phyloP scores from a whole-genome alignment of 1,139 yeast genomes.

The Casaregolazyma lundiana region DNA sequence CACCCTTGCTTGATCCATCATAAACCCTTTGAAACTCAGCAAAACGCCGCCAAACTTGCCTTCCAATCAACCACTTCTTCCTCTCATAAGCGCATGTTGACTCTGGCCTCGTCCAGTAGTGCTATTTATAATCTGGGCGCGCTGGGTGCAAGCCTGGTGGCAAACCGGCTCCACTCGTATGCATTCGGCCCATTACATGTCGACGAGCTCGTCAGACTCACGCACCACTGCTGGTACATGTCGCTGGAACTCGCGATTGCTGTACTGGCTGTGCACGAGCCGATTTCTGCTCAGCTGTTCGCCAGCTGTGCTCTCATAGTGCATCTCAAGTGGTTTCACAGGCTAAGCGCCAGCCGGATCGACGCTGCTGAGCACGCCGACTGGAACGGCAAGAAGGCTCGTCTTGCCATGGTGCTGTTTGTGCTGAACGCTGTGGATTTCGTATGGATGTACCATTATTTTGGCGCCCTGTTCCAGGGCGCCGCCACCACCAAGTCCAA shows the following conservation, averaged over 20 bases:
- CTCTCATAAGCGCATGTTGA: too few species aligned
- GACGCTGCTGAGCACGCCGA: conserved; percentile 13
- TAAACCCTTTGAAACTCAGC: too few species aligned
- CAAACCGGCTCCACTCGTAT: conserved; percentile 7
- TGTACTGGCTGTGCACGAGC: conserved; percentile 23
- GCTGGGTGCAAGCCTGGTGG: conserved; percentile 2
- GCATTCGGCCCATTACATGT: conserved; percentile 22
- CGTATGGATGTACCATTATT: conserved; percentile 21
- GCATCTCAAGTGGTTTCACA: conserved; percentile 45
- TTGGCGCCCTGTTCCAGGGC: conserved; percentile 13
- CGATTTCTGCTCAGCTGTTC: conserved; percentile 23
- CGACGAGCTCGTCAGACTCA: conserved; percentile 17
- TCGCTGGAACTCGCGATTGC: conserved; percentile 27
- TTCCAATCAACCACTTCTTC: background rate
- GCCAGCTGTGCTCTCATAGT: conserved; percentile 41
- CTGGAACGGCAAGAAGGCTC: conserved; percentile 10
- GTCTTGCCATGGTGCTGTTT: conserved; percentile 18
- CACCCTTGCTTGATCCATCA: too few species aligned
- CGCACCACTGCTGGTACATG: conserved; percentile 22
- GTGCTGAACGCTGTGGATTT: conserved; percentile 25
- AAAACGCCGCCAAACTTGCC: background rate
- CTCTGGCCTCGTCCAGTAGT: conserved; percentile 2
- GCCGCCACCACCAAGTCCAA: conserved; percentile 12
- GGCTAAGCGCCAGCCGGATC: conserved; percentile 40
- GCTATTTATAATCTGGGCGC: conserved; percentile 5